Percentiles rank a stretch among this genome's conserved stretches.
These are phyloP conservation scores for Pulveroboletus sp. DNA, from an alignment of 1,284 basidiomycete genomes.

Conservation along the genomic window DNA sequence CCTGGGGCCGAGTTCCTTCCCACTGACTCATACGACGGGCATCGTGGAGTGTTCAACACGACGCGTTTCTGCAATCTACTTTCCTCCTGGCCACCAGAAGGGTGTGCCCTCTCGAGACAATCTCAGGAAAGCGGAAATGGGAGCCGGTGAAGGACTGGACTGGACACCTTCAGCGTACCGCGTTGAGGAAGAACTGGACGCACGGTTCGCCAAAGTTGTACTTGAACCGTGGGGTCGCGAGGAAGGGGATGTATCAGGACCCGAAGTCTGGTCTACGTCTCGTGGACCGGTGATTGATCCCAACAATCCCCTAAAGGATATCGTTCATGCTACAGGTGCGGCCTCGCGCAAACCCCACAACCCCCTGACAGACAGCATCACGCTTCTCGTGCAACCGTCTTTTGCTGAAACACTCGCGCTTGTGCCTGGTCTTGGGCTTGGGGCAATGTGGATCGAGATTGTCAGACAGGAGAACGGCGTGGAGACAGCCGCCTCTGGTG, in stretches of 20 bases:
- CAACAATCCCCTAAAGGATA: constrained; percentile 3
- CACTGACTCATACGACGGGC: constrained; percentile 52
- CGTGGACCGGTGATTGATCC: constrained; percentile 43
- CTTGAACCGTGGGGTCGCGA: constrained; percentile 56
- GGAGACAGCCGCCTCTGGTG: neutral
- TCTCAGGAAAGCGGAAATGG: neutral
- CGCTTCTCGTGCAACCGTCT: constrained; percentile 52
- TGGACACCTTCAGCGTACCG: constrained; percentile 39
- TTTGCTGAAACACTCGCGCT: constrained; percentile 45
- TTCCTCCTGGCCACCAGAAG: constrained; percentile 26
- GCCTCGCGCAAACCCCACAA: constrained; percentile 43
- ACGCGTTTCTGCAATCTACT: constrained; percentile 40
- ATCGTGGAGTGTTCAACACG: constrained; percentile 53
- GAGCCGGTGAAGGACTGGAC: neutral
- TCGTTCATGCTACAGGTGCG: neutral
- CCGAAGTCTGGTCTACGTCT: constrained; percentile 46
- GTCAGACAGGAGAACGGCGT: constrained; percentile 39
- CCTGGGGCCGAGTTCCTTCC: constrained; percentile 48
- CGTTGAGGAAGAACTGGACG: constrained; percentile 53
- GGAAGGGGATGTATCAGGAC: constrained; percentile 41
- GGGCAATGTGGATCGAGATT: constrained; percentile 64
- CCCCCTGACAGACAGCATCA: constrained; percentile 53
- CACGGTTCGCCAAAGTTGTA: constrained; percentile 49
- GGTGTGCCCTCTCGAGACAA: neutral
- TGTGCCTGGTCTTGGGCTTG: constrained; percentile 48